Evolutionary conservation across 2,329 filamentous ascomycete species (phyloP).

Genomic region (Boeremia lycopersici): DNA sequence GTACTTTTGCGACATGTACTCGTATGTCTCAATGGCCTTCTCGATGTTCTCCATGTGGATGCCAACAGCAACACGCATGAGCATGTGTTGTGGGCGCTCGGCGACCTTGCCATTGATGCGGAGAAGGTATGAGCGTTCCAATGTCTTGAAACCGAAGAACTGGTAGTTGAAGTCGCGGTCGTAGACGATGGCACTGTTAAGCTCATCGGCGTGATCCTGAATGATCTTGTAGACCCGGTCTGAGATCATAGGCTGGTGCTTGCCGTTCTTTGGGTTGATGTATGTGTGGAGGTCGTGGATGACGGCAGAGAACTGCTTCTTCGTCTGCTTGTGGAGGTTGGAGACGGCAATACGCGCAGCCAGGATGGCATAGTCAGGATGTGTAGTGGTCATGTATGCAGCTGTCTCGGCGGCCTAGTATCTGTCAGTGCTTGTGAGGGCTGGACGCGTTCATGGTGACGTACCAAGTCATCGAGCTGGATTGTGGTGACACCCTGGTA

Average conservation of each 20-base stretch:
- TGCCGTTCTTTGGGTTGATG: slow-evolving; percentile 89
- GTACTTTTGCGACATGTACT: slow-evolving; percentile 98
- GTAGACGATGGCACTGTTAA: slow-evolving; percentile 98
- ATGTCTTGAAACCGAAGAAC: slow-evolving; percentile 99
- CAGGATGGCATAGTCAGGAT: slow-evolving; percentile 98
- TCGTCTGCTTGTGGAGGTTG: slow-evolving; percentile 99
- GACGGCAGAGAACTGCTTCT: slow-evolving; percentile 99
- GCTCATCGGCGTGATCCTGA: slow-evolving; percentile 94
- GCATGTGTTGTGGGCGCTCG: slow-evolving; percentile 98
- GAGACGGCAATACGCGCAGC: slow-evolving; percentile 98
- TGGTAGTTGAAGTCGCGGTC: slow-evolving; percentile 99
- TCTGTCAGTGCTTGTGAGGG: slow-evolving; percentile 26
- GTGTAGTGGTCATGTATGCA: slow-evolving; percentile 99
- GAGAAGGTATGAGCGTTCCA: slow-evolving; percentile 96
- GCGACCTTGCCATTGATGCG: slow-evolving; percentile 95
- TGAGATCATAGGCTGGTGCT: slow-evolving; percentile 90
- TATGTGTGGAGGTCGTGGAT: slow-evolving; percentile 94
- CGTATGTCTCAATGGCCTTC: slow-evolving; percentile 95
- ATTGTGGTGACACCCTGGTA: slow-evolving; percentile 97
- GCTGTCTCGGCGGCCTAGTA: slow-evolving; percentile 92
- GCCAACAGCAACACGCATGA: slow-evolving; percentile 98
- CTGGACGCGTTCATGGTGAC: slow-evolving; percentile 42
- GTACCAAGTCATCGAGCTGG: slow-evolving; percentile 94
- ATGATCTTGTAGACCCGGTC: slow-evolving; percentile 88
- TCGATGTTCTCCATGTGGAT: slow-evolving; percentile 96